Percentiles rank a stretch among this genome's conserved stretches.
Conservation (phyloP, 768 basidiomycete genomes). For the Tylopilus rubrobrunneus region DNA sequence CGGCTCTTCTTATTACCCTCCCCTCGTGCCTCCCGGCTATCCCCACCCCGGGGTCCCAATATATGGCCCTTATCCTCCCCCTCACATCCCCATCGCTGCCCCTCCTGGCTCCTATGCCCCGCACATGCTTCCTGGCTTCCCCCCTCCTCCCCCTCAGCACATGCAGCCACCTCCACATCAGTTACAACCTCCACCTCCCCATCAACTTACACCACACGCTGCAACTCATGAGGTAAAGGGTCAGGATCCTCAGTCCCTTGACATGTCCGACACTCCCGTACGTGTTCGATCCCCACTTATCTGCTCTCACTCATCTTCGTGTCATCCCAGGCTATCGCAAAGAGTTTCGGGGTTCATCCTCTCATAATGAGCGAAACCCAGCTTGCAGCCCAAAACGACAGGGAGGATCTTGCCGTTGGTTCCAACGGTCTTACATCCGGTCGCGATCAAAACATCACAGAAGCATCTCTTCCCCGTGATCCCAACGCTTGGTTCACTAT, state of each 20-base stretch:
- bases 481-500: conserved; percentile 57
- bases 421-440: conserved; percentile 67
- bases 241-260: conserved; percentile 74
- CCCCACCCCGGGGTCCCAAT: conserved; percentile 40
- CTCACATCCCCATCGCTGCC: conserved; percentile 39
- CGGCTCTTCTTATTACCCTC: conserved; percentile 30
- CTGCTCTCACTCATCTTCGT: conserved; percentile 4
- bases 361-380: conserved; percentile 65
- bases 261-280: conserved; percentile 70
- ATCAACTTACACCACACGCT: conserved; percentile 18
- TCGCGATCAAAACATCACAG: conserved; percentile 57
- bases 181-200: conserved; percentile 28
- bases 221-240: conserved; percentile 52
- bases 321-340: conserved; percentile 55
- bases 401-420: conserved; percentile 76
- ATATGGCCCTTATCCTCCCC: conserved; percentile 42
- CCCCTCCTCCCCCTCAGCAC: conserved; percentile 41
- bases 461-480: conserved; percentile 57
- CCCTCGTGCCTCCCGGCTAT: conserved; percentile 43
- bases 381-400: conserved; percentile 49
- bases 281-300: not conserved
- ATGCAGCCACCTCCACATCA: conserved; percentile 37
- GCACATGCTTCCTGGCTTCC: conserved; percentile 60
- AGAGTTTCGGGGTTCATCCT: conserved; percentile 73
- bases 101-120: conserved; percentile 47